Percentiles rank a stretch among this genome's conserved stretches.
phyloP scores from a whole-genome alignment of 2,329 filamentous ascomycete species.

The Apiospora pterosperma region DNA sequence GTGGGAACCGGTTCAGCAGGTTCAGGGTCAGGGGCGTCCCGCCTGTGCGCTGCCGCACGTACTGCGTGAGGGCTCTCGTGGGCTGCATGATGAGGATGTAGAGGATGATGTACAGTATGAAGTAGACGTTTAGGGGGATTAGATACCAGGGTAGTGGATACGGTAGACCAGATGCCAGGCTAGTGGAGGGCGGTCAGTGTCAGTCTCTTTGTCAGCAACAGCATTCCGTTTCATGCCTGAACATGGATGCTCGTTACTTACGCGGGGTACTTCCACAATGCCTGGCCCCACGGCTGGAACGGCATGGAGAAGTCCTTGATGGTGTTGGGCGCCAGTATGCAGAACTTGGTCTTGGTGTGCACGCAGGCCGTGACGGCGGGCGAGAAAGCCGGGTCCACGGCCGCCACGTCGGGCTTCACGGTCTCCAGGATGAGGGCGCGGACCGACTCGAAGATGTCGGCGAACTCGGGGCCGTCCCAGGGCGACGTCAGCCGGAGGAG shows the following conservation, averaged over 20 bases:
- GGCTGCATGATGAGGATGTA: slow-evolving; percentile 12
- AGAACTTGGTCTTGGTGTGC: slow-evolving; percentile 26
- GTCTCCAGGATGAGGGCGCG: slow-evolving; percentile 30
- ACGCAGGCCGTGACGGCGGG: slow-evolving; percentile 41
- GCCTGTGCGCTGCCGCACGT: slow-evolving; percentile 14
- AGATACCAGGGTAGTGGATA: slow-evolving; percentile 8
- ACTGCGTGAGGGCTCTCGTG: slow-evolving; percentile 16
- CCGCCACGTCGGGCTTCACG: slow-evolving; percentile 35
- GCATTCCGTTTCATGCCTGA: too few relatives aligned
- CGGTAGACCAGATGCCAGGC: slow-evolving; percentile 1
- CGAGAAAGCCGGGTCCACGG: slow-evolving; percentile 40
- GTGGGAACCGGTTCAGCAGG: slow-evolving; percentile 10
- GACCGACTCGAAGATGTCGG: slow-evolving; percentile 34
- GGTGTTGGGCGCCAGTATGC: slow-evolving; percentile 39
- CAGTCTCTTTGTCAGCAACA: too few relatives aligned
- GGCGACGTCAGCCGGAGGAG: slow-evolving; percentile 22
- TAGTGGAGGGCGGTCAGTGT: not conserved
- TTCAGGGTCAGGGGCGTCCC: slow-evolving; percentile 7
- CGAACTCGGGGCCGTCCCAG: slow-evolving; percentile 37
- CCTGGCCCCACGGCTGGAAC: not conserved
- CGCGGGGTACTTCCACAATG: slow-evolving; percentile 31
- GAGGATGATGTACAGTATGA: slow-evolving; percentile 23
- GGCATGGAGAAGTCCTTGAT: slow-evolving; percentile 28
- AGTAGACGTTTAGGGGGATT: slow-evolving; percentile 11
- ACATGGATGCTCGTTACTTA: slow-evolving; percentile 20